Percentiles rank a stretch among this genome's conserved stretches.
These are phyloP conservation scores for Alternaria arborescens DNA, from an alignment of 2,329 filamentous ascomycete genomes.

Conservation along the genomic window DNA sequence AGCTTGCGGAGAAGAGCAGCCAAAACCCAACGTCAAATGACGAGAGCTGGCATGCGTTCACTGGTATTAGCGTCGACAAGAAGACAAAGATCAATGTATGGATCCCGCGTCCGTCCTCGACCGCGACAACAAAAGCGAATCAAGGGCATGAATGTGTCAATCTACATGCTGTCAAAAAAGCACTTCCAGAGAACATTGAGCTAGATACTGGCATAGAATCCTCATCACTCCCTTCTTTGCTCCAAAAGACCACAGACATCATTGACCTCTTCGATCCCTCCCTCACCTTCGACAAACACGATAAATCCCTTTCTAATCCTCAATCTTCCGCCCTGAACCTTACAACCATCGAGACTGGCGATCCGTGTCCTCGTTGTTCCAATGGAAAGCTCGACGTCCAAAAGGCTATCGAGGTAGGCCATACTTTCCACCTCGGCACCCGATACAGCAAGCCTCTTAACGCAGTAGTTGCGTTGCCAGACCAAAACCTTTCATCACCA, in stretches of 20 bases:
- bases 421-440: conserved; percentile 93
- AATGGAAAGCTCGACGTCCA: conserved; percentile 70
- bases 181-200: conserved; percentile 61
- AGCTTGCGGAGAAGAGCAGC: conserved; percentile 68
- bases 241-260: conserved; percentile 26
- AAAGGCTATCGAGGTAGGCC: conserved; percentile 86
- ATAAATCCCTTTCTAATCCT: conserved; percentile 5
- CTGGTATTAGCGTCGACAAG: conserved; percentile 72
- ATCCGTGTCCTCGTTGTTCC: conserved; percentile 75
- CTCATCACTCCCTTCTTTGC: conserved; percentile 28
- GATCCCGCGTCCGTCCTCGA: conserved; percentile 22
- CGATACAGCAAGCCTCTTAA: conserved; percentile 81
- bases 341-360: conserved; percentile 70
- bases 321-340: conserved; percentile 59
- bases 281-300: background rate
- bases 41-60: conserved; percentile 59
- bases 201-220: conserved; percentile 74
- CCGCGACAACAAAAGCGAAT: background rate
- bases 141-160: conserved; percentile 56
- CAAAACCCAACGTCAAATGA: conserved; percentile 24
- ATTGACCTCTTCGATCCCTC: conserved; percentile 33
- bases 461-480: conserved; percentile 65
- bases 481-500: conserved; percentile 55
- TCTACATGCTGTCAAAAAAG: conserved; percentile 70
- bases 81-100: conserved; percentile 71